Base-by-base conservation (phyloP, 371 early-diverging fungal genomes). In the Enterospora canceri region DNA sequence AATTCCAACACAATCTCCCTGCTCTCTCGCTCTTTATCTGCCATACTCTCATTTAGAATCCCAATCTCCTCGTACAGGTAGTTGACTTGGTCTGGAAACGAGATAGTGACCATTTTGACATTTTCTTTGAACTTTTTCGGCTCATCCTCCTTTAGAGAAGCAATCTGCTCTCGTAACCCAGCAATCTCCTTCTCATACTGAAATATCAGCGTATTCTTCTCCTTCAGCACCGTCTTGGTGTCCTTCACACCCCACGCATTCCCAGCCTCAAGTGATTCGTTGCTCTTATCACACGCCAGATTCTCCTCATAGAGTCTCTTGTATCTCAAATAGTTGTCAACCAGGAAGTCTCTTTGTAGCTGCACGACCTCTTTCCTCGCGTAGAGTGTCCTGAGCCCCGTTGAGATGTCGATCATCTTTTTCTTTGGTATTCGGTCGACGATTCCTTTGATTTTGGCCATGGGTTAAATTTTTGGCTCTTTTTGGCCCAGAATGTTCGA, bases 281-380 rank as follows among this genome's bases (percentile, higher is more conserved):
- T 58, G 8, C 5, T 4, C 48, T 5, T 48, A 12, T 61, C 61
- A 40, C 19, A 48, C 24, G 33, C 32, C 18, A 32, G 58, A 24
- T 57, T 51, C 5, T 56, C 57, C 33, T 62, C 70, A 57, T 58
- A 63, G 33, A 56, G 46, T 23, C 31, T 60, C 28, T 40, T 70
- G 28, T 8, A 46, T 40, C 47, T 56, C 26, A 48, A 32, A 32
- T 65, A 57, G 18, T 65, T 46, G 48, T 35, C 12, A 53, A 31
- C 50, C 15, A 68, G 31, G 24, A 51, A 50, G 29, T 18, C 29
- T 29, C 51, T 62, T 19, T 68, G 49, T n/a, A 26, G 15, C 23
- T 18, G 15, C 33, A 16, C 16, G 15, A 68, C 51, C 0, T 19
- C 40, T 16, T 60, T 48, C 4, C 26, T 54, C 8, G 19, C 29